phyloP scores from a whole-genome alignment of 192 early-diverging fungal genomes.

The Dissophora globulifera region DNA sequence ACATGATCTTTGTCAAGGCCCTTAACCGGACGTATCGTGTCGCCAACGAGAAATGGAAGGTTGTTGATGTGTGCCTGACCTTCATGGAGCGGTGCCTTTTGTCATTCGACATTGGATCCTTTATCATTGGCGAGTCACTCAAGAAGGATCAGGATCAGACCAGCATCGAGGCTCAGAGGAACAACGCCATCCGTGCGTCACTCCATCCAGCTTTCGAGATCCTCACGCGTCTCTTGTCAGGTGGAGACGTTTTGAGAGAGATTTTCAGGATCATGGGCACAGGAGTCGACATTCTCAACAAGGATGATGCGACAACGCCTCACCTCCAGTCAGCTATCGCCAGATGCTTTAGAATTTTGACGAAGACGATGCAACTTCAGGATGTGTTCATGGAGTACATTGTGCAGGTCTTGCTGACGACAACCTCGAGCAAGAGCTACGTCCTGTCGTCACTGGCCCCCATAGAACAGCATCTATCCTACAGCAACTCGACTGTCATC shows the following conservation, averaged over 20 bases:
- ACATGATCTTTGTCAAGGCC: conserved; percentile 85
- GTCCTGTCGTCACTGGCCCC: conserved; percentile 67
- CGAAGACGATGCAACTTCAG: conserved; percentile 79
- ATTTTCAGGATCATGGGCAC: conserved; percentile 77
- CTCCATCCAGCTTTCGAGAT: conserved; percentile 91
- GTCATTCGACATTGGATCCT: conserved; percentile 73
- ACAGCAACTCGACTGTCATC: conserved; percentile 72
- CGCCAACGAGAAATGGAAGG: conserved; percentile 79
- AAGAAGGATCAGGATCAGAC: conserved; percentile 31
- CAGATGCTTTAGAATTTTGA: conserved; percentile 70
- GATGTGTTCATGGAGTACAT: conserved; percentile 68
- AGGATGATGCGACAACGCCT: conserved; percentile 41
- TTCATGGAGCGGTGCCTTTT: conserved; percentile 84
- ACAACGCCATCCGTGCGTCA: conserved; percentile 56
- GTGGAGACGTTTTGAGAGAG: conserved; percentile 72
- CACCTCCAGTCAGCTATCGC: conserved; percentile 54
- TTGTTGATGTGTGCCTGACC: conserved; percentile 75
- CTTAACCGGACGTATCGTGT: conserved; percentile 72
- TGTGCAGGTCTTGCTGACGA: conserved; percentile 60
- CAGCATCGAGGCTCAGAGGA: conserved; percentile 28
- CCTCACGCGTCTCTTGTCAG: conserved; percentile 77
- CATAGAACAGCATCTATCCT: conserved; percentile 84
- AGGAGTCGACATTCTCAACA: conserved; percentile 71
- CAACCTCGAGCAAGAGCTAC: conserved; percentile 54
- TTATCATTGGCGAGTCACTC: conserved; percentile 16